Percentiles rank a stretch among this genome's conserved stretches.
These are phyloP conservation scores for Phytophthora litchii DNA, from an alignment of 352 stramenopile genomes.

Conservation along the genomic window DNA sequence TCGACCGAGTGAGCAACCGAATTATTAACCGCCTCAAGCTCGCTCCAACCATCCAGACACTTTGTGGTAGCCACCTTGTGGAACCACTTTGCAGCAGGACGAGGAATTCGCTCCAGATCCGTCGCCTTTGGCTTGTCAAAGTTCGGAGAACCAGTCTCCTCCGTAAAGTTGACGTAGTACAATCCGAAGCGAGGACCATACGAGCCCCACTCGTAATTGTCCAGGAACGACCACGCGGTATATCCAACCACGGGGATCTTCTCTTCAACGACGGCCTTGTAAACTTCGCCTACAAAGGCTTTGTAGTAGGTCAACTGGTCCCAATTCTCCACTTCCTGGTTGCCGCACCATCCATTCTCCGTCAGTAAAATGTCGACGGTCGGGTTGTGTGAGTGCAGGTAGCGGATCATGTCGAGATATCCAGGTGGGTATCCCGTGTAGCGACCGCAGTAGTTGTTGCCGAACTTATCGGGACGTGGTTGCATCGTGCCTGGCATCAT, in stretches of 20 bases:
- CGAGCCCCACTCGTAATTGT: slow-evolving; percentile 36
- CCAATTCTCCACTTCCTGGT: slow-evolving; percentile 36
- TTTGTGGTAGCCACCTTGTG: slow-evolving; percentile 29
- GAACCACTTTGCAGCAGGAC: slow-evolving; percentile 42
- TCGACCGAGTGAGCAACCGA: slow-evolving; percentile 7
- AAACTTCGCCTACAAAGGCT: slow-evolving; percentile 25
- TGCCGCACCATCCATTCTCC: no score
- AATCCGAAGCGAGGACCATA: slow-evolving; percentile 49
- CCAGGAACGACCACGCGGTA: slow-evolving; percentile 29
- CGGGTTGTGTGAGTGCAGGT: slow-evolving; percentile 18
- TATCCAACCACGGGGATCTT: slow-evolving; percentile 29
- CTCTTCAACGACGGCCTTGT: slow-evolving; percentile 38
- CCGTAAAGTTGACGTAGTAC: slow-evolving; percentile 60
- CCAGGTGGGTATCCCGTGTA: slow-evolving; percentile 56
- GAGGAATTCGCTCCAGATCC: slow-evolving; percentile 42
- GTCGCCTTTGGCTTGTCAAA: slow-evolving; percentile 22
- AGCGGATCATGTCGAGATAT: slow-evolving; percentile 56
- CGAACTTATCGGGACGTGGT: slow-evolving; percentile 19
- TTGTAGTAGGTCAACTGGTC: slow-evolving; percentile 36
- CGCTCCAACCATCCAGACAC: slow-evolving; percentile 18
- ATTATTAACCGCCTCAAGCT: slow-evolving; percentile 5
- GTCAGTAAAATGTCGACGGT: no score
- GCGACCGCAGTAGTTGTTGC: slow-evolving; percentile 38
- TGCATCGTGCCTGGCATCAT: slow-evolving; percentile 32
- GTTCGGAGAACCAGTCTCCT: slow-evolving; percentile 17